Evolutionary conservation across 352 stramenopile genomes (phyloP).

Genomic region (Globisporangium paddicum): DNA sequence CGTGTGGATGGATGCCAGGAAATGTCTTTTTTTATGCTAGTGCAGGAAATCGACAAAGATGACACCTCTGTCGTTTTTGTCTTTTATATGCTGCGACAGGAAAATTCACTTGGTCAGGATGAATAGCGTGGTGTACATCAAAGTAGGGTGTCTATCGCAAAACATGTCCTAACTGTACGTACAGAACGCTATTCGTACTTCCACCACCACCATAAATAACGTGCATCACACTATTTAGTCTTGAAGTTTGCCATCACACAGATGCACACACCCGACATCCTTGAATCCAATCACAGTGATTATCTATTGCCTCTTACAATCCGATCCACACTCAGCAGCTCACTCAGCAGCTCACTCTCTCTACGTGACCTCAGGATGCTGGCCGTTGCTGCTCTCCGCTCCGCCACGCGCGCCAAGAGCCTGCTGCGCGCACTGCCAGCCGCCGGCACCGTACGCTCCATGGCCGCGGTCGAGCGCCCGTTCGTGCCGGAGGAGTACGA

Average conservation of each 20-base stretch:
- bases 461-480: slow-evolving; percentile 25
- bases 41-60: too few species aligned
- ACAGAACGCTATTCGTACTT: too few species aligned
- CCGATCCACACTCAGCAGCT: neutral
- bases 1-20: too few species aligned
- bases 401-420: slow-evolving; percentile 2
- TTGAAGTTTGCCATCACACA: neutral
- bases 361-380: neutral
- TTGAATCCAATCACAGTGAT: too few species aligned
- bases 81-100: too few species aligned
- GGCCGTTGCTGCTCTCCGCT: slow-evolving; percentile 3
- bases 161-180: too few species aligned
- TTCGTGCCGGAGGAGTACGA: slow-evolving; percentile 65
- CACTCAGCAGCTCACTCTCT: neutral
- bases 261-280: neutral
- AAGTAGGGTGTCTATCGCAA: too few species aligned
- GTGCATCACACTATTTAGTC: neutral
- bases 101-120: too few species aligned
- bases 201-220: neutral
- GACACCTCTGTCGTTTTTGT: too few species aligned
- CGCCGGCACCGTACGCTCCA: slow-evolving; percentile 14
- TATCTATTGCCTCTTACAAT: neutral
- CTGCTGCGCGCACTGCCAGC: slow-evolving; percentile 1
- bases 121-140: too few species aligned
- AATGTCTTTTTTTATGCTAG: too few species aligned